phyloP scores from a whole-genome alignment of 345 rosid species.

The Barbarea vulgaris region DNA sequence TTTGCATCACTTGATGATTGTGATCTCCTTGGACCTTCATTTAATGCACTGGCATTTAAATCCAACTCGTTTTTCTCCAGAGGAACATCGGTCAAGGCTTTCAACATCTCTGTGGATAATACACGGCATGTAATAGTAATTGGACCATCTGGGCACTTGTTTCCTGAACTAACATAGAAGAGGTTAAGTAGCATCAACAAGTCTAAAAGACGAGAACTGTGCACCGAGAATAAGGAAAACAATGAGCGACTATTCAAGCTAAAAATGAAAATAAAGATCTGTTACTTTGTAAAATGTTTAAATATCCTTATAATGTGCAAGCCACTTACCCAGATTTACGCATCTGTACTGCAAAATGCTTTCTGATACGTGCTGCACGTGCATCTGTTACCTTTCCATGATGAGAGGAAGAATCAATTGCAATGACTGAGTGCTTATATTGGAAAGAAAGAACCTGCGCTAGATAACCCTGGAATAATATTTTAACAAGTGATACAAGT shows the following conservation, averaged over 20 bases:
- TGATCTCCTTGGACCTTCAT: slow-evolving; percentile 27
- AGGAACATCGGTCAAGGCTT: slow-evolving; percentile 50
- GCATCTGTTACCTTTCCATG: slow-evolving; percentile 79
- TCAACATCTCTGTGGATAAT: slow-evolving; percentile 67
- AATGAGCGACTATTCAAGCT: background rate
- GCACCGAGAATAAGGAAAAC: background rate
- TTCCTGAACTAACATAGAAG: slow-evolving; percentile 65
- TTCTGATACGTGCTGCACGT: slow-evolving; percentile 83
- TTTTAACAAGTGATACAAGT: slow-evolving; percentile 28
- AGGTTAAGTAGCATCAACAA: slow-evolving; percentile 39
- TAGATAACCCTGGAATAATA: slow-evolving; percentile 72
- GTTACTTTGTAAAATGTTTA: background rate
- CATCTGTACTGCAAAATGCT: slow-evolving; percentile 71
- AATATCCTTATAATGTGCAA: background rate
- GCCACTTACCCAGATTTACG: slow-evolving; percentile 66
- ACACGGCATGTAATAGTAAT: slow-evolving; percentile 71
- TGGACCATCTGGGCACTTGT: slow-evolving; percentile 56
- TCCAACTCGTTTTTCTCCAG: slow-evolving; percentile 39
- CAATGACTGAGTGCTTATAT: slow-evolving; percentile 73
- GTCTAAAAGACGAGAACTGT: slow-evolving; percentile 24
- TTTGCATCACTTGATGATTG: slow-evolving; percentile 34
- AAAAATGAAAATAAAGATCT: slow-evolving; percentile 4
- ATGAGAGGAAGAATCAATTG: slow-evolving; percentile 87
- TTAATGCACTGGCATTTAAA: slow-evolving; percentile 31
- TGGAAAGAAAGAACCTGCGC: slow-evolving; percentile 92